A percentile compares a stretch with the other conserved stretches of the same genome.
Evolutionary conservation across 2,329 filamentous ascomycete genomes (phyloP).

Genomic region (Fusarium hostae): DNA sequence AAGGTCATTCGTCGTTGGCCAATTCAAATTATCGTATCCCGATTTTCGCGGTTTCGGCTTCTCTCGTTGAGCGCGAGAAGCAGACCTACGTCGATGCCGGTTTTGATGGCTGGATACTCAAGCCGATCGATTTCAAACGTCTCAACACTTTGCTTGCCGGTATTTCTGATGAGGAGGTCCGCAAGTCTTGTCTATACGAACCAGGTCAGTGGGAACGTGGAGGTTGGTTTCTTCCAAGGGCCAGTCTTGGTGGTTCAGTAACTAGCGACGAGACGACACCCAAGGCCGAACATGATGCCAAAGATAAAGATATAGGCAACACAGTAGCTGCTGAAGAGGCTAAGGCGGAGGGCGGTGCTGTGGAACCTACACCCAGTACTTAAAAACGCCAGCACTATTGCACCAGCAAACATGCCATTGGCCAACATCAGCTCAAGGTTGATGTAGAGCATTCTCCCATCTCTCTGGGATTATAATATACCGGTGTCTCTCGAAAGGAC

Average conservation of each 20-base stretch:
- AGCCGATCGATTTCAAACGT: conserved; percentile 84
- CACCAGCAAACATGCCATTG: background rate
- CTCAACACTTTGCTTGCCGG: conserved; percentile 76
- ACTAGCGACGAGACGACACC: conserved; percentile 45
- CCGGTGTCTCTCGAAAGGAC: background rate
- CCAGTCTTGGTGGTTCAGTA: conserved; percentile 9
- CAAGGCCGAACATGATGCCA: conserved; percentile 36
- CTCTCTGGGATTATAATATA: background rate
- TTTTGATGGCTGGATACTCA: conserved; percentile 92
- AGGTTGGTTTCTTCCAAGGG: conserved; percentile 74
- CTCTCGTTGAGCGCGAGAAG: conserved; percentile 75
- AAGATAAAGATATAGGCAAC: conserved; percentile 33
- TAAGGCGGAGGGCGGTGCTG: background rate
- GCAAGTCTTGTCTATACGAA: conserved; percentile 73
- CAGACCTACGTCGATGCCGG: conserved; percentile 79
- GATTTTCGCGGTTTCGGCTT: conserved; percentile 89
- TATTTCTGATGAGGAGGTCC: conserved; percentile 69
- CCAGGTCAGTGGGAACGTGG: conserved; percentile 84
- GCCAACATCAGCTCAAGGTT: background rate
- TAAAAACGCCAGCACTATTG: background rate
- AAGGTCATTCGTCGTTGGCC: conserved; percentile 68
- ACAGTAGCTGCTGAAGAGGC: background rate
- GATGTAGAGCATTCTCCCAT: background rate
- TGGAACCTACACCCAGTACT: background rate
- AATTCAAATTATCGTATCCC: conserved; percentile 74